phyloP scores from a whole-genome alignment of 2,329 filamentous ascomycete species.

The Fusarium proliferatum region DNA sequence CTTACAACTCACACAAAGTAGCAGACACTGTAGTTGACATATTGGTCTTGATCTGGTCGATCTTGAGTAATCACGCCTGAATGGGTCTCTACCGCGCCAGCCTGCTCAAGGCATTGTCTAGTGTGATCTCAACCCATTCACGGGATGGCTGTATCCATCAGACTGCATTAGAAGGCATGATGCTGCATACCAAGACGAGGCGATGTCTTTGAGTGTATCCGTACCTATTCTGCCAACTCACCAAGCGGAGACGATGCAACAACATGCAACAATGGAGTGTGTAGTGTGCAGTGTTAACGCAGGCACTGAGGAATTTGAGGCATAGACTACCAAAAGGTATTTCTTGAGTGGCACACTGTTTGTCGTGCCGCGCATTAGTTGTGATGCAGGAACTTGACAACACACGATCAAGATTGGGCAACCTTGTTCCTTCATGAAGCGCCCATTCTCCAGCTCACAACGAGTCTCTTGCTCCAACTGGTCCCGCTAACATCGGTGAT shows the following conservation, averaged over 20 bases:
- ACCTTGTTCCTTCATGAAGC: conserved; percentile 29
- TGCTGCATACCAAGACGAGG: conserved; percentile 13
- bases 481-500: conserved; percentile 42
- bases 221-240: conserved; percentile 42
- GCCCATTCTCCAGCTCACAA: conserved; percentile 29
- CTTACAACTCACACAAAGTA: conserved; percentile 6
- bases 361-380: conserved; percentile 17
- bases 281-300: conserved; percentile 19
- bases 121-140: conserved; percentile 35
- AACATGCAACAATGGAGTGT: background rate
- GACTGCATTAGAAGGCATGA: conserved; percentile 26
- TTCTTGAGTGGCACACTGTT: conserved; percentile 21
- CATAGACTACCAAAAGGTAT: background rate
- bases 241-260: conserved; percentile 40
- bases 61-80: conserved; percentile 1
- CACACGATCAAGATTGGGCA: conserved; percentile 42
- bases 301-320: conserved; percentile 24
- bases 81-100: conserved; percentile 21
- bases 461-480: conserved; percentile 29
- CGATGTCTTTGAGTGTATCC: conserved; percentile 5
- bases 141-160: conserved; percentile 32
- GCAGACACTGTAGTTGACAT: conserved; percentile 4
- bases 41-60: conserved; percentile 3
- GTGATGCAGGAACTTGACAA: conserved; percentile 43
- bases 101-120: conserved; percentile 33